Evolutionary conservation across 371 early-diverging fungal species (phyloP).

Genomic region (Haplosporangium sp.): DNA sequence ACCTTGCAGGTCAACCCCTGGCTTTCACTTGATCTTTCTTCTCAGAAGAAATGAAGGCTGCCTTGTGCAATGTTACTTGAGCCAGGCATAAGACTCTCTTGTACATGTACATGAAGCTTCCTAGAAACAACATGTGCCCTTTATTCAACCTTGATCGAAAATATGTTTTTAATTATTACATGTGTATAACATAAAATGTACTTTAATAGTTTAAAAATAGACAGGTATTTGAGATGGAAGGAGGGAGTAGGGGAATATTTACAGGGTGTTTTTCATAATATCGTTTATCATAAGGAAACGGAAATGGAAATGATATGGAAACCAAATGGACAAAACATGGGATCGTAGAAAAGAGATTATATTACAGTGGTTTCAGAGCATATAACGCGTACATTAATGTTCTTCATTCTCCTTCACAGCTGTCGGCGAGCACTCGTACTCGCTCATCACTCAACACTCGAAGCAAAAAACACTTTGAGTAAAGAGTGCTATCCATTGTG

Average conservation of each 20-base stretch:
- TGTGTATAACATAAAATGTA: not conserved
- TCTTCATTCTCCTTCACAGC: constrained; percentile 27
- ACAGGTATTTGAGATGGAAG: not conserved
- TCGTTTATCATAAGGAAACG: not conserved
- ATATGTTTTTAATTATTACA: no score
- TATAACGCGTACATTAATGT: no score
- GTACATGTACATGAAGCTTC: no score
- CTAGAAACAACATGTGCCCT: no score
- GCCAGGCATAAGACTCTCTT: no score
- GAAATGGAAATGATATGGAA: not conserved
- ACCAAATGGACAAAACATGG: not conserved
- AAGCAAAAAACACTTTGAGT: constrained; percentile 46
- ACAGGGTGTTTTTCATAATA: not conserved
- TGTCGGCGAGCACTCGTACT: constrained; percentile 34
- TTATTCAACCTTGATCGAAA: no score
- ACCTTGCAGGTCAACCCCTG: not conserved
- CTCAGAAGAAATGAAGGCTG: no score
- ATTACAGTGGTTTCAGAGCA: no score
- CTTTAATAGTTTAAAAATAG: no score
- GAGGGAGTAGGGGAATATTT: not conserved
- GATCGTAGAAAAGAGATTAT: no score
- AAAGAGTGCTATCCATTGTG: constrained; percentile 34
- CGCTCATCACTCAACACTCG: constrained; percentile 42
- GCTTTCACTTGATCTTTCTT: not conserved
- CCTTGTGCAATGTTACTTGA: no score